These are phyloP conservation scores for Penicillium sp. DNA, from an alignment of 2,329 filamentous ascomycete genomes.

Conservation along the genomic window DNA sequence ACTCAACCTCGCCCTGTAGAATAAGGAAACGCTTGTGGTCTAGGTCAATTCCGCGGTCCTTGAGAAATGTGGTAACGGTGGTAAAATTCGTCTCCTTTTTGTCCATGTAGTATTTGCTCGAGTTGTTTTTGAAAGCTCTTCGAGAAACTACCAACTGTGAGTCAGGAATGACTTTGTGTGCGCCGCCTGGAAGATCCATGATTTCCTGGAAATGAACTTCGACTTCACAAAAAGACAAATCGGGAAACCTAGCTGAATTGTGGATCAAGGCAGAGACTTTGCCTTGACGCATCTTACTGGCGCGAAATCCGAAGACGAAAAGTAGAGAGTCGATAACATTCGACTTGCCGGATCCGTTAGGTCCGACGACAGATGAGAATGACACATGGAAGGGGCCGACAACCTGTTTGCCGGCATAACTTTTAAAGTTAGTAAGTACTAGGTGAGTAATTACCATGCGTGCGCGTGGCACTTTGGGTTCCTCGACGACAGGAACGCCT, in stretches of 20 bases:
- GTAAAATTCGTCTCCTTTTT: constrained; percentile 87
- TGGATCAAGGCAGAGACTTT: constrained; percentile 98
- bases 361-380: constrained; percentile 95
- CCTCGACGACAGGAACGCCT: constrained; percentile 60
- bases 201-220: constrained; percentile 96
- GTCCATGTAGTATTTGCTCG: constrained; percentile 98
- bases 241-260: constrained; percentile 82
- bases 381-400: constrained; percentile 96
- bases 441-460: constrained; percentile 91
- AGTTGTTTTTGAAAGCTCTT: constrained; percentile 94
- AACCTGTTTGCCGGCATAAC: constrained; percentile 90
- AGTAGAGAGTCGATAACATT: constrained; percentile 97
- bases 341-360: constrained; percentile 96
- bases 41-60: constrained; percentile 84
- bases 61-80: constrained; percentile 78
- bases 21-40: constrained; percentile 99
- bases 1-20: constrained; percentile 95
- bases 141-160: constrained; percentile 85
- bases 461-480: constrained; percentile 72
- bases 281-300: constrained; percentile 98
- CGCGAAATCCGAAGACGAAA: constrained; percentile 98
- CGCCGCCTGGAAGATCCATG: constrained; percentile 76
- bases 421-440: constrained; percentile 96
- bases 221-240: constrained; percentile 89
- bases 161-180: constrained; percentile 71